A percentile compares a stretch with the other conserved stretches of the same genome.
phyloP scores from a whole-genome alignment of 108 stramenopile species.

The Cyclostephanos tholiformis region DNA sequence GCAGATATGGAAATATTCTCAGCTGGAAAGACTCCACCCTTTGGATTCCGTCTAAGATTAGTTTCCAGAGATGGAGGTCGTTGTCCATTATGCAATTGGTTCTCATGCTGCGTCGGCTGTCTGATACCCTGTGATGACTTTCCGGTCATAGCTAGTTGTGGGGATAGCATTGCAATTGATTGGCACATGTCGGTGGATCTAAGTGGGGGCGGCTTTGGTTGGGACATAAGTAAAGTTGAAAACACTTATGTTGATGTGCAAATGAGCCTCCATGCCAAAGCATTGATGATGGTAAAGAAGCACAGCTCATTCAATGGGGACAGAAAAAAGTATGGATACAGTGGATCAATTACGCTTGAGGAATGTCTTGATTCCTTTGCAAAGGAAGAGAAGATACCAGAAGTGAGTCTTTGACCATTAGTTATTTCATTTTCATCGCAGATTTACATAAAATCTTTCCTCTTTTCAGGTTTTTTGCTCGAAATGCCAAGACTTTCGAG shows the following conservation, averaged over 20 bases:
- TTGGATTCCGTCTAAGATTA: conserved; percentile 83
- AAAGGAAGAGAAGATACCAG: conserved; percentile 85
- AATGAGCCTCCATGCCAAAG: conserved; percentile 34
- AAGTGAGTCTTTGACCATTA: conserved; percentile 46
- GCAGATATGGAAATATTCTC: conserved; percentile 75
- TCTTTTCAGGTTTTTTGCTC: conserved; percentile 74
- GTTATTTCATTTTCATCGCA: neutral
- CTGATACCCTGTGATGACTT: conserved; percentile 80
- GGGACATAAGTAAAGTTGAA: conserved; percentile 48
- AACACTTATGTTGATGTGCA: conserved; percentile 24
- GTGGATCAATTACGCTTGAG: conserved; percentile 77
- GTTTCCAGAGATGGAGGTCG: conserved; percentile 78
- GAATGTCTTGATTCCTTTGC: conserved; percentile 88
- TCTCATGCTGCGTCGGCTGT: conserved; percentile 87
- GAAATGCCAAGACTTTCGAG: conserved; percentile 88
- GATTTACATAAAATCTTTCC: neutral
- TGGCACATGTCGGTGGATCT: conserved; percentile 90
- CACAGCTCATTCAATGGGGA: conserved; percentile 65
- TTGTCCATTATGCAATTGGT: conserved; percentile 86
- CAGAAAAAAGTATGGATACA: conserved; percentile 57
- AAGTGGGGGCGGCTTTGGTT: conserved; percentile 76
- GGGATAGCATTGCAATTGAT: conserved; percentile 86
- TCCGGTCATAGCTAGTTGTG: conserved; percentile 74
- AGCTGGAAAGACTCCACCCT: conserved; percentile 76
- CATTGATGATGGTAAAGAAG: conserved; percentile 60